phyloP scores from a whole-genome alignment of 371 early-diverging fungal species.

The Basidiobolus meristosporus region DNA sequence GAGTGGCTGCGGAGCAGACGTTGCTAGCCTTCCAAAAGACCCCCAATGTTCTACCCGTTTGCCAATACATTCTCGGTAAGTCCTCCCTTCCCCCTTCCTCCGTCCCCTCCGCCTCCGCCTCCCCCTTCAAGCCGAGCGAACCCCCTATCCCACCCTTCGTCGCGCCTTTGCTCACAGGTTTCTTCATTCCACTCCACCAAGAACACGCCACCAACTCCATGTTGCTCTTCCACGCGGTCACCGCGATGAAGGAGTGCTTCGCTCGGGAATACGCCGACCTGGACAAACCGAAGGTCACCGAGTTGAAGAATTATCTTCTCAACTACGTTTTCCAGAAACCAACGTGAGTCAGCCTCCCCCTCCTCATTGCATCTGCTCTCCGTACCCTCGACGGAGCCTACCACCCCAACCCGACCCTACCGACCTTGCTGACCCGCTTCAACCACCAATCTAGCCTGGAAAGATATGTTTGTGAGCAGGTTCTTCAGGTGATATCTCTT shows the following conservation, averaged over 20 bases:
- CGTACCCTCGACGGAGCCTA: too few relatives aligned
- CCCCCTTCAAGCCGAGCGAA: too few relatives aligned
- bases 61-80: conserved; percentile 40
- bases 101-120: too few relatives aligned
- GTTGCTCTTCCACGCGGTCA: conserved; percentile 41
- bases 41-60: conserved; percentile 32
- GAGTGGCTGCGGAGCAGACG: conserved; percentile 32
- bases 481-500: conserved; percentile 15
- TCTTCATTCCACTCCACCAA: too few relatives aligned
- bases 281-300: conserved; percentile 16
- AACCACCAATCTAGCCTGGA: too few relatives aligned
- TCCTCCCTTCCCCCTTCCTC: background rate
- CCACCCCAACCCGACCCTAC: background rate
- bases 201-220: conserved; percentile 26
- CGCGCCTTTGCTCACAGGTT: too few relatives aligned
- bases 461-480: conserved; percentile 11
- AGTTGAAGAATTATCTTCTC: conserved; percentile 30
- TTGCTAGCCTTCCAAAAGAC: conserved; percentile 32
- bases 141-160: too few relatives aligned
- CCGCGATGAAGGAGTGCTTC: conserved; percentile 28
- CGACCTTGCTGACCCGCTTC: too few relatives aligned
- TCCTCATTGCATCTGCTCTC: too few relatives aligned
- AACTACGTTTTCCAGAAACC: conserved; percentile 28
- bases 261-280: conserved; percentile 37
- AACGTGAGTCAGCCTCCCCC: too few relatives aligned